phyloP scores from a whole-genome alignment of 768 basidiomycete species.

The Nidularia pulvinata region DNA sequence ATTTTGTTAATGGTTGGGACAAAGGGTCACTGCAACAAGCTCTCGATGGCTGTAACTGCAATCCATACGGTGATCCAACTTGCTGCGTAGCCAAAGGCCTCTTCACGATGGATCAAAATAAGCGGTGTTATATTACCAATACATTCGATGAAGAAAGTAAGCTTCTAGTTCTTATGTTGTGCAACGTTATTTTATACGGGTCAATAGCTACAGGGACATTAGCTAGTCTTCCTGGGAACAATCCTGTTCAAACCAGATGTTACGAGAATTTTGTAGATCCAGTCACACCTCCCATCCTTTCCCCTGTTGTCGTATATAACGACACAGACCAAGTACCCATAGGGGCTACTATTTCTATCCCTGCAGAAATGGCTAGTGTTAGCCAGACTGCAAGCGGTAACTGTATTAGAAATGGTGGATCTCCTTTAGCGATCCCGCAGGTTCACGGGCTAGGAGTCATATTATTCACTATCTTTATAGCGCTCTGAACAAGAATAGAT shows the following conservation, averaged over 20 bases:
- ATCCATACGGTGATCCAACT: conserved; percentile 36
- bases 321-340: conserved; percentile 9
- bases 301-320: conserved; percentile 20
- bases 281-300: conserved; percentile 18
- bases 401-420: conserved; percentile 16
- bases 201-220: conserved; percentile 43
- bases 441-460: neutral
- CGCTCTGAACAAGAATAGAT: neutral
- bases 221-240: conserved; percentile 49
- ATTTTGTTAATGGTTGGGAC: conserved; percentile 67
- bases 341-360: conserved; percentile 13
- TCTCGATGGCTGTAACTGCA: conserved; percentile 52
- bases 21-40: conserved; percentile 50
- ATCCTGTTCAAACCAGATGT: conserved; percentile 36
- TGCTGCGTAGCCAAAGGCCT: conserved; percentile 47
- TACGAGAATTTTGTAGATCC: conserved; percentile 21
- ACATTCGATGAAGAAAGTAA: conserved; percentile 45
- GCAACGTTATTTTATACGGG: conserved; percentile 3
- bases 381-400: conserved; percentile 18
- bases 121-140: conserved; percentile 43
- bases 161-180: conserved; percentile 7
- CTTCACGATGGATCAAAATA: conserved; percentile 37
- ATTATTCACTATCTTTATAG: neutral
- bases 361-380: conserved; percentile 15
- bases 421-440: neutral